Evolutionary conservation across 75 land plant species (phyloP), one percentile per base, ranked within the genome.

Genomic region (Adiantum capillusveneris): DNA sequence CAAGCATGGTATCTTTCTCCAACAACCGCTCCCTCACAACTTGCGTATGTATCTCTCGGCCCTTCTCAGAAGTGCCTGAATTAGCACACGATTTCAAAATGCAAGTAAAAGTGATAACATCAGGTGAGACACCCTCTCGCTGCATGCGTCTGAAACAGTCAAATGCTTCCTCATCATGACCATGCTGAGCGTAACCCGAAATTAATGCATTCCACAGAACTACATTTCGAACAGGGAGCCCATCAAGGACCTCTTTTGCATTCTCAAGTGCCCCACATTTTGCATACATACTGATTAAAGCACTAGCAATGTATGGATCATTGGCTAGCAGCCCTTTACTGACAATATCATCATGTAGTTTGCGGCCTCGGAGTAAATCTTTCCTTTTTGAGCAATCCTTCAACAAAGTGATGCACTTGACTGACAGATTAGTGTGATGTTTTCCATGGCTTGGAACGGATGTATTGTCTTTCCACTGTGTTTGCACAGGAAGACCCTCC

Each of bases 191-290:
- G 39, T 67, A 68, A 13, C 80, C 80, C 26, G 49, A 65, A 42
- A 81, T 73, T 80, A 81, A 66, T 0, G 80, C 67, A 39, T 73
- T 73, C 84, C 84, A 81, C 2, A 66, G 53, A 26, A 81, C 53
- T 29, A 73, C 70, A 50, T 81, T 63, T 44, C 66, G 64, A 21
- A 31, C 56, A 19, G 59, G 57, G 70, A 81, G 65, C 30, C 52
- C 50, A 0, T 53, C 48, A 42, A 81, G 77, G 37, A 74, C 50
- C 39, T 27, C 57, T 22, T 19, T 65, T 9, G 74, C 58, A 43
- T 57, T 59, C 34, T 37, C 54, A 28, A 77, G 36, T 30, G 59
- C 65, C 11, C 80, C 84, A 50, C 66, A 77, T 68, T 74, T 77
- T 11, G 65, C 67, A 64, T 81, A 77, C 80, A 77, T 77, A 51